Evolutionary conservation across 1,284 basidiomycete species (phyloP).

Genomic region (Mycosarcoma maydis): DNA sequence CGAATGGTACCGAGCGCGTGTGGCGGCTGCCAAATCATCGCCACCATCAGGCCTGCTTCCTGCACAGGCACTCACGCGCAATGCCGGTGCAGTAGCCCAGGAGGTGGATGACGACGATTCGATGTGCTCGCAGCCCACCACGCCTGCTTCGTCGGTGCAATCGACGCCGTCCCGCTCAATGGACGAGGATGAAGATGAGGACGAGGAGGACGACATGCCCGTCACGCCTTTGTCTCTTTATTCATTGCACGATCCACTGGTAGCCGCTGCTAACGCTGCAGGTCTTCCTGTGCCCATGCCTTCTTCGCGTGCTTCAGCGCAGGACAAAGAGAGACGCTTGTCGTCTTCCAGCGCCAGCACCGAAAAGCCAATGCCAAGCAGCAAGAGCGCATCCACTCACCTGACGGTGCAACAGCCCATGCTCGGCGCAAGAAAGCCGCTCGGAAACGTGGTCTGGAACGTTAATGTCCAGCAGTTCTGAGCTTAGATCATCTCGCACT

Average conservation of each 20-base stretch:
- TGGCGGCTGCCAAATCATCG: conserved; percentile 25
- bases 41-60: conserved; percentile 41
- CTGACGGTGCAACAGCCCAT: conserved; percentile 36
- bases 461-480: conserved; percentile 45
- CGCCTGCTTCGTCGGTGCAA: conserved; percentile 57
- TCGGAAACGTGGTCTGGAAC: conserved; percentile 42
- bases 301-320: conserved; percentile 29
- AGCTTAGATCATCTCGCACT: not conserved
- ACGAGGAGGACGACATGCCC: conserved; percentile 64
- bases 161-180: conserved; percentile 64
- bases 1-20: conserved; percentile 78
- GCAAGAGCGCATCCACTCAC: conserved; percentile 36
- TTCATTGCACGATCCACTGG: conserved; percentile 59
- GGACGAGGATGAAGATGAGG: conserved; percentile 63
- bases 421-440: conserved; percentile 32
- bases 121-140: conserved; percentile 53
- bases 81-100: conserved; percentile 26
- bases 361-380: conserved; percentile 17
- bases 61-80: conserved; percentile 37
- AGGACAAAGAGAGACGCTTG: conserved; percentile 31
- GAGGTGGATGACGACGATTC: conserved; percentile 58
- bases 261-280: conserved; percentile 38
- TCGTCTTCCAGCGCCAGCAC: conserved; percentile 6
- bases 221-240: conserved; percentile 64
- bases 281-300: conserved; percentile 38